phyloP scores from a whole-genome alignment of 2,329 filamentous ascomycete genomes.

The Cladobotryum mycophilum region DNA sequence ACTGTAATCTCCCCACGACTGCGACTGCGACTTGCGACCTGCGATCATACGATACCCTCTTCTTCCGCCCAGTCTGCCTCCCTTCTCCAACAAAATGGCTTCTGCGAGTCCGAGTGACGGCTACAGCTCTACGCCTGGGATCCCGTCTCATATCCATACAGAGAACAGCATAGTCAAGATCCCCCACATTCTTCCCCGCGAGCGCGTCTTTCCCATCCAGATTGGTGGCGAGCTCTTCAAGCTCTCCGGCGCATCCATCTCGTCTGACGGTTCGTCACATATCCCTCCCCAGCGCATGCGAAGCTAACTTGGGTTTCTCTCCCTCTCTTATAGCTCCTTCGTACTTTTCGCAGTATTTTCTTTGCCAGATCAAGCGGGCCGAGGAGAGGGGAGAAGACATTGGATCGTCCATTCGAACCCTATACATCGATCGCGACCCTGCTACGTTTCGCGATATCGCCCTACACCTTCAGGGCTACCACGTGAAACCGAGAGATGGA shows the following conservation, averaged over 20 bases:
- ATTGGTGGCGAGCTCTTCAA: slow-evolving; percentile 67
- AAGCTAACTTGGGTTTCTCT: neutral
- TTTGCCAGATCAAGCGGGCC: slow-evolving; percentile 66
- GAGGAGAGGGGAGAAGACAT: slow-evolving; percentile 52
- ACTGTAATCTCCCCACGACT: neutral
- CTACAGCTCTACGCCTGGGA: slow-evolving; percentile 17
- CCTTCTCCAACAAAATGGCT: slow-evolving; percentile 18
- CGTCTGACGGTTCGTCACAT: slow-evolving; percentile 57
- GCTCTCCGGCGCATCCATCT: slow-evolving; percentile 65
- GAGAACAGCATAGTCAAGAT: slow-evolving; percentile 40
- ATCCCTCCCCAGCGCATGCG: too few species aligned
- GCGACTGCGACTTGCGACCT: neutral
- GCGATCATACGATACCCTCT: neutral
- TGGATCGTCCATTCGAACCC: slow-evolving; percentile 56
- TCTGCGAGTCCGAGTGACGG: slow-evolving; percentile 22
- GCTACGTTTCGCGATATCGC: slow-evolving; percentile 84
- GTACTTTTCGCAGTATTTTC: slow-evolving; percentile 93
- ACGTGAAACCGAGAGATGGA: slow-evolving; percentile 73
- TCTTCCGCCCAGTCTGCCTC: neutral
- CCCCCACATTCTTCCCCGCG: slow-evolving; percentile 56
- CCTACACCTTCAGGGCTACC: slow-evolving; percentile 86
- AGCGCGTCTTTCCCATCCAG: slow-evolving; percentile 69
- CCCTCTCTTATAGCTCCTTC: slow-evolving; percentile 62
- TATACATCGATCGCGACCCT: slow-evolving; percentile 94
- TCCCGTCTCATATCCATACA: slow-evolving; percentile 17